Evolutionary conservation across 1,284 basidiomycete species (phyloP).

Genomic region (Testicularia cyperi): DNA sequence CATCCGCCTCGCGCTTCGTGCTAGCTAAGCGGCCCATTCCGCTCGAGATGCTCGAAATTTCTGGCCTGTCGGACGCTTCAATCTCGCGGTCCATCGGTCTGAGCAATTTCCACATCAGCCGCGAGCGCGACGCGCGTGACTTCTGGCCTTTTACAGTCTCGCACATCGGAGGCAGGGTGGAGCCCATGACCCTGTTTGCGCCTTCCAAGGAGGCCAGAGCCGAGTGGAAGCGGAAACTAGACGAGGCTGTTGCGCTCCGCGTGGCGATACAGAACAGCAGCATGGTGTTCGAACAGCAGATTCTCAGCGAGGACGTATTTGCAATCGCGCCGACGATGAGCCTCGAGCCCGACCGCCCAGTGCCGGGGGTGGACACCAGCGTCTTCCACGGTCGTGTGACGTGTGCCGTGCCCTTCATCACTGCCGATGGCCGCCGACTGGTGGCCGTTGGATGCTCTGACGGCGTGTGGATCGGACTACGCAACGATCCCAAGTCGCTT

Average conservation of each 20-base stretch:
- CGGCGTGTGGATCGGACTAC: conserved; percentile 94
- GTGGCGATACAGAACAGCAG: conserved; percentile 85
- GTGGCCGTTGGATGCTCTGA: conserved; percentile 92
- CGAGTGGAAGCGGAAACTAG: conserved; percentile 86
- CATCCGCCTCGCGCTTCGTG: conserved; percentile 26
- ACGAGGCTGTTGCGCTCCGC: conserved; percentile 81
- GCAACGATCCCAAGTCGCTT: conserved; percentile 80
- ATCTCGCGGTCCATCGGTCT: conserved; percentile 49
- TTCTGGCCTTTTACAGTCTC: conserved; percentile 55
- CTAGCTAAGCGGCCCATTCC: conserved; percentile 56
- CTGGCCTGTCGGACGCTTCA: conserved; percentile 47
- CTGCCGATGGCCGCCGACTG: conserved; percentile 76
- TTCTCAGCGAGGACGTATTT: conserved; percentile 59
- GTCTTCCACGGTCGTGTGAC: conserved; percentile 84
- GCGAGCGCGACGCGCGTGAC: conserved; percentile 44
- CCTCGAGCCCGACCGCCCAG: conserved; percentile 37
- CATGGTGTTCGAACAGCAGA: conserved; percentile 67
- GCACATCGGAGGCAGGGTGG: conserved; percentile 45
- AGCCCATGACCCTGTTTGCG: conserved; percentile 71
- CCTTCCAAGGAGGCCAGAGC: conserved; percentile 73
- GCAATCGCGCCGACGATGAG: conserved; percentile 30
- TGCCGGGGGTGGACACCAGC: conserved; percentile 69
- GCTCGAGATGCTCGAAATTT: conserved; percentile 50
- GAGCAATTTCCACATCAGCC: conserved; percentile 48
- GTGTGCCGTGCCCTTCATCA: conserved; percentile 77